A percentile compares a stretch with the other conserved stretches of the same genome.
Evolutionary conservation across 2,329 filamentous ascomycete genomes (phyloP).

Genomic region (Penicillium decumbens): DNA sequence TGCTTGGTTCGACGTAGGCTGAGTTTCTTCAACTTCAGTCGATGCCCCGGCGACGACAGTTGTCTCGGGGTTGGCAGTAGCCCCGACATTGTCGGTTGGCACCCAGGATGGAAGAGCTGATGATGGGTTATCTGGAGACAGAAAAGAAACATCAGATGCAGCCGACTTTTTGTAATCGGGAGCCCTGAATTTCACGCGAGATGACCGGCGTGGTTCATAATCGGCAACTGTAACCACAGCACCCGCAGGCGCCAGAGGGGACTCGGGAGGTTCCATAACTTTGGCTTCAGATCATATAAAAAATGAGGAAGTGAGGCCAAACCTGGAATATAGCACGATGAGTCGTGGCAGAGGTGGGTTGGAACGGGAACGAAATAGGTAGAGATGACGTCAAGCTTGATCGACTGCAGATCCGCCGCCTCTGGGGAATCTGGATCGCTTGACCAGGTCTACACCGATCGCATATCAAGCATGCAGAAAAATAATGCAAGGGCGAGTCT

Average conservation of each 20-base stretch:
- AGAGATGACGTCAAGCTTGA: constrained; percentile 5
- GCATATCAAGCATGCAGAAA: background rate
- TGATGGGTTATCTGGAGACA: background rate
- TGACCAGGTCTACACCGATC: background rate
- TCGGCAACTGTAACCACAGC: background rate
- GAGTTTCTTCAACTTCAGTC: background rate
- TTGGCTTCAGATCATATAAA: background rate
- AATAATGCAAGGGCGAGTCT: background rate
- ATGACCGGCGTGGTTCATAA: background rate
- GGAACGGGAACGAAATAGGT: background rate
- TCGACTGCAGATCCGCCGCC: background rate
- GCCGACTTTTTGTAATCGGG: background rate
- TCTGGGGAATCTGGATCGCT: background rate
- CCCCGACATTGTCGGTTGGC: background rate
- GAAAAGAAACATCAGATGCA: background rate
- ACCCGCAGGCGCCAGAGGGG: background rate
- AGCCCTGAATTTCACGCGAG: background rate
- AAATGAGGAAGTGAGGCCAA: background rate
- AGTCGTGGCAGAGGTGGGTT: background rate
- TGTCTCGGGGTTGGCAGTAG: background rate
- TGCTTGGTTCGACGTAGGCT: background rate
- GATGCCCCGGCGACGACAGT: background rate
- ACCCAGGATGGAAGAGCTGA: background rate
- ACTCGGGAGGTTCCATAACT: background rate
- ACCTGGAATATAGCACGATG: background rate